phyloP scores from a whole-genome alignment of 495 filamentous ascomycete genomes.

The Thozetella sp. region DNA sequence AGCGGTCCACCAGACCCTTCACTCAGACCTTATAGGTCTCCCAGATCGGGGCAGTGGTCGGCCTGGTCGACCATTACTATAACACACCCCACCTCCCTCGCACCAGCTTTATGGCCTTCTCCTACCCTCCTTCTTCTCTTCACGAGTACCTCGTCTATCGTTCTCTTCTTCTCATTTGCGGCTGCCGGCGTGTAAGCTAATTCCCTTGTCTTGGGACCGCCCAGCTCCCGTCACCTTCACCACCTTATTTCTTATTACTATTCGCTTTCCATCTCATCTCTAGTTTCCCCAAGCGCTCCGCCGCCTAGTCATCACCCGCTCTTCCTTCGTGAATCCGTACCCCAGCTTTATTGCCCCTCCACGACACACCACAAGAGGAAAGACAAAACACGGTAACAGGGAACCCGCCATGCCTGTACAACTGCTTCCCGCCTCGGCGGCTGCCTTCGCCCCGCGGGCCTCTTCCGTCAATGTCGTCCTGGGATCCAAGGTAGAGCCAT shows the following conservation, averaged over 20 bases:
- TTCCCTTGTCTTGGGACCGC: constrained; percentile 60
- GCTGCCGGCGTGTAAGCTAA: constrained; percentile 57
- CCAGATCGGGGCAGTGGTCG: constrained; percentile 17
- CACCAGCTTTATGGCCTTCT: constrained; percentile 41
- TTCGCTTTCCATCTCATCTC: constrained; percentile 54
- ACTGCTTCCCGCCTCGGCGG: constrained; percentile 92
- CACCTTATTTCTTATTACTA: constrained; percentile 51
- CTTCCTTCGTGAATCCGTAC: constrained; percentile 18
- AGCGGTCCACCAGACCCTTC: constrained; percentile 4
- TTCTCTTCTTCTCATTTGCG: constrained; percentile 53
- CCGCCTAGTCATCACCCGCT: constrained; percentile 45
- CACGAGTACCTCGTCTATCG: constrained; percentile 43
- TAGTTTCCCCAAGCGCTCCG: constrained; percentile 49
- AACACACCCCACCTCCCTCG: constrained; percentile 36
- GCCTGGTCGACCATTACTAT: constrained; percentile 31
- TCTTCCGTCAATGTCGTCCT: constrained; percentile 95
- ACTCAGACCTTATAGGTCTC: constrained; percentile 2
- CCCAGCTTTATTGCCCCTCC: constrained; percentile 13
- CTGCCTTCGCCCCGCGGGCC: constrained; percentile 89
- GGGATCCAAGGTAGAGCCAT: constrained; percentile 91
- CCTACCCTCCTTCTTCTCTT: constrained; percentile 50
- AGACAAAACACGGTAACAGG: too few relatives aligned
- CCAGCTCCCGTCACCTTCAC: constrained; percentile 51
- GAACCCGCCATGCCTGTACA: constrained; percentile 96
- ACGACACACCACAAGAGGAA: constrained; percentile 21